Conservation (phyloP, 208 protist species). For the Trypanosomatidae sp. region DNA sequence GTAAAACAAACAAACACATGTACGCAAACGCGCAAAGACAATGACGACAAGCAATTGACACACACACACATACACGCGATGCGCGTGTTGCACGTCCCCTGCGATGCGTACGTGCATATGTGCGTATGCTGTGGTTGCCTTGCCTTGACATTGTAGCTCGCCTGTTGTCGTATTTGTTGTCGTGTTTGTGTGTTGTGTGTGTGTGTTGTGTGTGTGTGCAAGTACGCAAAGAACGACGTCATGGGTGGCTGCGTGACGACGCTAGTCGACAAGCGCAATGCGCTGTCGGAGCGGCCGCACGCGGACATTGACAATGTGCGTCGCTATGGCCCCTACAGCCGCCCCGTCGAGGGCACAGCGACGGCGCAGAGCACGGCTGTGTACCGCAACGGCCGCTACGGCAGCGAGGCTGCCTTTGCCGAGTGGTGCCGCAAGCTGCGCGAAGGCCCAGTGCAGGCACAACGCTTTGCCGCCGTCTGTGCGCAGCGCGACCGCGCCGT, state of each 20-base stretch:
- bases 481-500: conserved; percentile 2
- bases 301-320: conserved; percentile 5
- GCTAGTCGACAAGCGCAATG: conserved; percentile 21
- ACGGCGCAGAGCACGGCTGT: conserved; percentile 18
- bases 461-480: conserved; percentile 15
- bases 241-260: conserved; percentile 37
- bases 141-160: too few species aligned
- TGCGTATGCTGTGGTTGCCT: too few species aligned
- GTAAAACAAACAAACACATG: too few species aligned
- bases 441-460: conserved; percentile 10
- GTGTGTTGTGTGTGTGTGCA: too few species aligned
- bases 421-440: conserved; percentile 7
- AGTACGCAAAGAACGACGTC: too few species aligned
- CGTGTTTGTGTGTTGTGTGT: too few species aligned
- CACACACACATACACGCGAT: too few species aligned
- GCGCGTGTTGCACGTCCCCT: too few species aligned
- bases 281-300: conserved; percentile 6
- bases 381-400: conserved; percentile 26
- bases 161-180: too few species aligned
- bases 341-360: conserved; percentile 20
- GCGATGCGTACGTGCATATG: too few species aligned
- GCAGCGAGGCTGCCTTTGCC: conserved; percentile 9
- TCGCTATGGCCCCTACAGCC: conserved; percentile 16
- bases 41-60: too few species aligned
- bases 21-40: too few species aligned